Evolutionary conservation across 345 rosid species (phyloP).

Genomic region (Gossypium arboreum): DNA sequence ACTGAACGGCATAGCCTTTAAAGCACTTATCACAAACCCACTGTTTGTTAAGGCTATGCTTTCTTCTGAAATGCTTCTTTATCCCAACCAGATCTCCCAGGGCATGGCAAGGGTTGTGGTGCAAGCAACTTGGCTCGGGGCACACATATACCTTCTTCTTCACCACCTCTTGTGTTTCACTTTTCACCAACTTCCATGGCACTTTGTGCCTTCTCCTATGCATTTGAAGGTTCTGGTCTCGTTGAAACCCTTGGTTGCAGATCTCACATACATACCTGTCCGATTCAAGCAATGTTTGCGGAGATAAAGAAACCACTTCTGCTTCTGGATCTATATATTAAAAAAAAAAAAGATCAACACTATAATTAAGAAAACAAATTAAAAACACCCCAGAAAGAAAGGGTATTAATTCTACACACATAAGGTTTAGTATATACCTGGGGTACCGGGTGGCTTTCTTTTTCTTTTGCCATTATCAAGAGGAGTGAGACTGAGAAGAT

Average conservation of each 20-base stretch:
- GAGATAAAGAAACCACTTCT: constrained; percentile 75
- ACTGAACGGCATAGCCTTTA: constrained; percentile 82
- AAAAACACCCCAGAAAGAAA: not conserved
- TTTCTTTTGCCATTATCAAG: constrained; percentile 59
- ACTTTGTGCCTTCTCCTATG: constrained; percentile 82
- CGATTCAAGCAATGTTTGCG: constrained; percentile 67
- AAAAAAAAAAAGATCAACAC: not conserved
- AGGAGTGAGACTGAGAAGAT: constrained; percentile 40
- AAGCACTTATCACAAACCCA: constrained; percentile 79
- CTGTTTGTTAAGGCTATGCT: constrained; percentile 69
- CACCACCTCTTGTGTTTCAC: constrained; percentile 50
- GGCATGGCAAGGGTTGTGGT: constrained; percentile 83
- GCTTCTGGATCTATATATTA: constrained; percentile 71
- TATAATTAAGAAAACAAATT: too few species aligned
- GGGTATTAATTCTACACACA: not conserved
- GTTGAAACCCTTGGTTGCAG: constrained; percentile 86
- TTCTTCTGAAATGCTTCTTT: constrained; percentile 74
- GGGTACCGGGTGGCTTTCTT: constrained; percentile 87
- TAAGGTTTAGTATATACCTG: constrained; percentile 39
- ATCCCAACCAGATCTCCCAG: constrained; percentile 85
- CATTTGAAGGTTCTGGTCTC: constrained; percentile 91
- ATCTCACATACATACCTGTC: constrained; percentile 82
- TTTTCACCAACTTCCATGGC: constrained; percentile 77
- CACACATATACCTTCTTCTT: constrained; percentile 78
- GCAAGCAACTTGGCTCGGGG: constrained; percentile 73